Evolutionary conservation across 306 rosid genomes (phyloP), one percentile per base, ranked within the genome.

Genomic region (Macrotyloma uniflorum): DNA sequence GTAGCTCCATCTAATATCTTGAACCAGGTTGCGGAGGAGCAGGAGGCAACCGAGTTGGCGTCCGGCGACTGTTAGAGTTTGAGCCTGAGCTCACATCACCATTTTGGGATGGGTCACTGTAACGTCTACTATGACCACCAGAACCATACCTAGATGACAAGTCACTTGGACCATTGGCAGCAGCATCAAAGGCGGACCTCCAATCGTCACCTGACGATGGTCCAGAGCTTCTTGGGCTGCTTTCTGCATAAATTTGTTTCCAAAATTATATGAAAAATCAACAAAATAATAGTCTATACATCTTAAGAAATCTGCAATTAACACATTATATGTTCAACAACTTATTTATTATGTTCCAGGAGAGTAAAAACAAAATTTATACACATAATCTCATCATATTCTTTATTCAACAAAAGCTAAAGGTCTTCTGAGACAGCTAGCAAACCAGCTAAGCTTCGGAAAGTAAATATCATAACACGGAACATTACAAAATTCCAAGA

Each of bases 141-240:
- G 88, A 76, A 75, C 90, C 88, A 65, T 61, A 85, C 57, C 87
- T 85, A 69, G 88, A 79, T n/a, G 68, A 65, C 19, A 75, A 82
- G 58, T 82, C 88, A 7, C 74, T 66, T 20, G 84, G 76, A 63
- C 88, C 85, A 77, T 77, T 87, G 22, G 88, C 91, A 73, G 91
- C 91, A 54, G 88, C 85, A 80, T 87, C 87, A 83, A 87, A 87
- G 4, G 88, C 91, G 73, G 88, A 80, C 58, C 88, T 87, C 88
- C 91, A 87, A 76, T 87, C 91, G 70, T 85, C 86, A 43, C 84
- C 85, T 53, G 84, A 58, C 26, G 82, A 42, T 47, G 82, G 36
- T 32, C 85, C 85, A 42, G 79, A 64, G 78, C 72, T 85, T 79
- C 59, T 75, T 40, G 83, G 84, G 78, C 87, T 78, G 85, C 71